These are phyloP conservation scores for Chondrostereum purpureum DNA, from an alignment of 1,284 basidiomycete genomes.

Conservation along the genomic window DNA sequence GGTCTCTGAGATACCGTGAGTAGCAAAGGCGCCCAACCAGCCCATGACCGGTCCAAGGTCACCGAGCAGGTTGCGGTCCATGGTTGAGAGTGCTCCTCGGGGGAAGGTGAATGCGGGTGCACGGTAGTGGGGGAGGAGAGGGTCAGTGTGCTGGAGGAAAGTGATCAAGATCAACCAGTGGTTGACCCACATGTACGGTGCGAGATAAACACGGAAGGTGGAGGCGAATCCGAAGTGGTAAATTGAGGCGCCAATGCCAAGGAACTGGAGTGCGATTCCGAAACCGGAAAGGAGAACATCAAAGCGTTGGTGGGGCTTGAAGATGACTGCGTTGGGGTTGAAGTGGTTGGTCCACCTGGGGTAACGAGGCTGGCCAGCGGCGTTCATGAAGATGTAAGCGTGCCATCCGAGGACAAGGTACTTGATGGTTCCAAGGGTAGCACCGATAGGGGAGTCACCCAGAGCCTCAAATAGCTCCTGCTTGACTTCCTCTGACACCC, in stretches of 20 bases:
- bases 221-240: slow-evolving; percentile 66
- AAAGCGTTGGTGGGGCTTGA: slow-evolving; percentile 73
- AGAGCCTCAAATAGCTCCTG: slow-evolving; percentile 82
- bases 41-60: slow-evolving; percentile 68
- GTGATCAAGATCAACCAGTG: slow-evolving; percentile 92
- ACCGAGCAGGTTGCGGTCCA: slow-evolving; percentile 86
- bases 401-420: slow-evolving; percentile 86
- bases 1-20: slow-evolving; percentile 89
- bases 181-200: slow-evolving; percentile 89
- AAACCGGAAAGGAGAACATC: slow-evolving; percentile 85
- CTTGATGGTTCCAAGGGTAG: slow-evolving; percentile 56
- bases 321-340: slow-evolving; percentile 76
- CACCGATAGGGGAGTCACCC: slow-evolving; percentile 88
- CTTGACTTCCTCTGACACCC: slow-evolving; percentile 68
- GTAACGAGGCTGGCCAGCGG: slow-evolving; percentile 86
- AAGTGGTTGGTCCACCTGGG: slow-evolving; percentile 86
- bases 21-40: slow-evolving; percentile 75
- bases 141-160: slow-evolving; percentile 97
- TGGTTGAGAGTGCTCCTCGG: slow-evolving; percentile 89
- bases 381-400: slow-evolving; percentile 79
- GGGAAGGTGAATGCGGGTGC: slow-evolving; percentile 88
- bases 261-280: slow-evolving; percentile 74
- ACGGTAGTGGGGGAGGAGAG: slow-evolving; percentile 91
- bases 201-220: slow-evolving; percentile 77
- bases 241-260: slow-evolving; percentile 52